Conservation (phyloP, 257 asterid species). For the Prunella vulgaris region DNA sequence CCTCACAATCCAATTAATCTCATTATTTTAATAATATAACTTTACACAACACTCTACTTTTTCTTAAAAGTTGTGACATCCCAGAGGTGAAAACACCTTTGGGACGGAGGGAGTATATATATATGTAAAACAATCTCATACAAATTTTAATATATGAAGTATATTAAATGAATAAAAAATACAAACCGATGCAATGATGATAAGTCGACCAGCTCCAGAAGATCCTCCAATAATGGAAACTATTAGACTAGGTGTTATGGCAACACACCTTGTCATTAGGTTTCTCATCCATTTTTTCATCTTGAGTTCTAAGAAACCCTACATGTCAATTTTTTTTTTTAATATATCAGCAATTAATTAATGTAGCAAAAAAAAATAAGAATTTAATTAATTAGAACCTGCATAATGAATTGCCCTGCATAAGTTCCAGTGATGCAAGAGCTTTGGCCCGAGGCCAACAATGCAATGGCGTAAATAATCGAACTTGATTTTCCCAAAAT, state of each 20-base stretch:
- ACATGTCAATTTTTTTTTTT: neutral
- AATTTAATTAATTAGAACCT: conserved; percentile 35
- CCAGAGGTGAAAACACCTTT: no score
- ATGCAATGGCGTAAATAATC: conserved; percentile 69
- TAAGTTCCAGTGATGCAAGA: conserved; percentile 95
- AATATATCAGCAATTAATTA: neutral
- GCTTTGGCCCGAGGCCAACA: conserved; percentile 94
- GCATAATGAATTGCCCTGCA: conserved; percentile 93
- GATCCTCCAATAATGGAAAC: conserved; percentile 87
- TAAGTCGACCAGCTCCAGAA: conserved; percentile 75
- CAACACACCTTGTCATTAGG: conserved; percentile 72
- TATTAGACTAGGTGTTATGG: conserved; percentile 79
- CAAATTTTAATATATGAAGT: neutral
- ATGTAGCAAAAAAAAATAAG: neutral
- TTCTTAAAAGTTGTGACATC: no score
- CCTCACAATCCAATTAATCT: no score
- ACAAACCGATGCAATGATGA: conserved; percentile 91
- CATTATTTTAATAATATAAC: no score
- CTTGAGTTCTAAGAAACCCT: conserved; percentile 86
- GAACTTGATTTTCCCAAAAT: conserved; percentile 86
- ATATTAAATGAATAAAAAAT: neutral
- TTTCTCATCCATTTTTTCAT: conserved; percentile 76
- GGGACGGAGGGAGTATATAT: no score
- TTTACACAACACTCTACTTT: no score
- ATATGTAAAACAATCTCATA: neutral